Conservation (phyloP, 2,329 filamentous ascomycete species). For the Exophiala lecanii-corni region DNA sequence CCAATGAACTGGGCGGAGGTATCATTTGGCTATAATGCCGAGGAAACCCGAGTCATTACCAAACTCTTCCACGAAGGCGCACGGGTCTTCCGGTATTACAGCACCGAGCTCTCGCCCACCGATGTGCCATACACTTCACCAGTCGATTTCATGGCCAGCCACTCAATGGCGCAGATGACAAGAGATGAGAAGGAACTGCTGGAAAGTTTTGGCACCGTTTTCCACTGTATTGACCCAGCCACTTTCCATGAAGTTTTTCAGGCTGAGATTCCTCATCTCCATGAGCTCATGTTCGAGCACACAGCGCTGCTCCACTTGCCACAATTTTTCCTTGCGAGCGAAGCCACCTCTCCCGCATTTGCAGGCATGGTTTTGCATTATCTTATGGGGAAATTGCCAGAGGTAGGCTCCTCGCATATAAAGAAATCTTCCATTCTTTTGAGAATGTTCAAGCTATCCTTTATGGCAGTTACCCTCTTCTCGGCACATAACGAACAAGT, state of each 20-base stretch:
- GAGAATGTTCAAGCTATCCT: constrained; percentile 93
- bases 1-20: constrained; percentile 93
- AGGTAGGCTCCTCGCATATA: constrained; percentile 87
- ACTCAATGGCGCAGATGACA: constrained; percentile 87
- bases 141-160: constrained; percentile 87
- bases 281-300: constrained; percentile 97
- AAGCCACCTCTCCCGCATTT: constrained; percentile 95
- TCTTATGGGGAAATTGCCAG: constrained; percentile 91
- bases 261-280: constrained; percentile 91
- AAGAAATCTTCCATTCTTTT: constrained; percentile 90
- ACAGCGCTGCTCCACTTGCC: constrained; percentile 89
- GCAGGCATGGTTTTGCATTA: constrained; percentile 97
- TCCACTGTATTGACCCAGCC: constrained; percentile 96
- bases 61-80: constrained; percentile 97
- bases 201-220: constrained; percentile 96
- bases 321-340: constrained; percentile 97
- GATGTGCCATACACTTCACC: constrained; percentile 74
- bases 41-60: constrained; percentile 93
- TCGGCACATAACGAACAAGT: constrained; percentile 93
- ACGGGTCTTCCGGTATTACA: constrained; percentile 95
- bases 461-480: constrained; percentile 98
- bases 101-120: constrained; percentile 70
- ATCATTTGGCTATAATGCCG: constrained; percentile 91
- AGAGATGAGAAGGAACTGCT: constrained; percentile 97
- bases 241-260: constrained; percentile 99